phyloP scores from a whole-genome alignment of 1,139 yeast species.

The Saccharomyces hybrid region DNA sequence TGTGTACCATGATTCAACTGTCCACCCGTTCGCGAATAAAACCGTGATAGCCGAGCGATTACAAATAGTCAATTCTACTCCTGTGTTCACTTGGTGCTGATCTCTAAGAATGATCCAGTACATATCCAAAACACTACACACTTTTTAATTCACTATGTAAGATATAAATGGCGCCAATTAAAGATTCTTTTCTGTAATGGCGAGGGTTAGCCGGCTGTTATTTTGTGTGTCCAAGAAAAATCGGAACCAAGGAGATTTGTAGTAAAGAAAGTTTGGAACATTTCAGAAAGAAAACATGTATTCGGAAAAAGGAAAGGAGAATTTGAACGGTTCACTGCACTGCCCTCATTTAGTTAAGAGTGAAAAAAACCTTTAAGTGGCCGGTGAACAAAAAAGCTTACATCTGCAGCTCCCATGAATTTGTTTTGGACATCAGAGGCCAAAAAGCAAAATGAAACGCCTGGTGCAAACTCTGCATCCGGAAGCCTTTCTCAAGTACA shows the following conservation, averaged over 20 bases:
- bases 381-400: not conserved
- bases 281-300: not conserved
- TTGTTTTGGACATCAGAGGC: not conserved
- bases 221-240: not conserved
- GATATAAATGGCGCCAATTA: not conserved
- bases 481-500: slow-evolving; percentile 2
- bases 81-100: slow-evolving; percentile 67
- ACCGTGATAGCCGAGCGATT: slow-evolving; percentile 56
- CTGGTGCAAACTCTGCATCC: not conserved
- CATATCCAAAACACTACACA: not conserved
- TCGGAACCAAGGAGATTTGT: not conserved
- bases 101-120: not conserved
- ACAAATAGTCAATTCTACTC: slow-evolving; percentile 50
- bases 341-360: not conserved
- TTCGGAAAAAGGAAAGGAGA: not conserved
- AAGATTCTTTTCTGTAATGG: not conserved
- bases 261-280: not conserved
- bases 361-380: not conserved
- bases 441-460: slow-evolving; percentile 1
- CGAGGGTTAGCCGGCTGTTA: too few species aligned
- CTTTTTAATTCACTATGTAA: not conserved
- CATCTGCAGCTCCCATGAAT: not conserved
- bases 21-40: slow-evolving; percentile 21
- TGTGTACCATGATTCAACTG: not conserved
- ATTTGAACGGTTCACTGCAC: not conserved